Base-by-base conservation (phyloP, 1,284 basidiomycete species). In the Heterobasidion parviporum region DNA sequence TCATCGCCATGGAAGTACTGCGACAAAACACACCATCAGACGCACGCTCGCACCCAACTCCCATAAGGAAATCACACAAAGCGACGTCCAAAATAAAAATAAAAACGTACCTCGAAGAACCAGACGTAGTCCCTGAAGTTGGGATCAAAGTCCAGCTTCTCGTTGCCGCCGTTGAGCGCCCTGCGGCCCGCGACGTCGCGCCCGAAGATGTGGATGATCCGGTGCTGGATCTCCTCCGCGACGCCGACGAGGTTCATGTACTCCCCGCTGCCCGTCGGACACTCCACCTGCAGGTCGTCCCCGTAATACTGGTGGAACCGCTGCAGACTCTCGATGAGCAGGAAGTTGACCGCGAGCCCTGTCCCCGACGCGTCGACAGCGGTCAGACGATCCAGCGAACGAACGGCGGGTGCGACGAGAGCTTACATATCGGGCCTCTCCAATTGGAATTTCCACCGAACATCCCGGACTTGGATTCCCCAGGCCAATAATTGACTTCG, bases 361-460 rank as follows among this genome's bases (percentile, higher is more conserved):
- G 59, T 44, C 16, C 20, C 15, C 45, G 14, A 35, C 8, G 48
- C 33, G 15, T 45, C 36, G 33, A 38, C 43, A 16, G 50, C 26
- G 54, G 33, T 43, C 47, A 32, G 46, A 9, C 4, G 26, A 26
- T 26, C 26, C 26, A 26, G 4, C 26, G 18, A 15, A 20, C 34
- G 20, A 35, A 26, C 12, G 1, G n/a, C 32, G 48, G 45, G 12
- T 33, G 46, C 26, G 55, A 54, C 48, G 48, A 48, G 16, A 61
- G 12, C 79, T 73, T 64, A 87, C 89, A 90, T 57, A 90, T 89
- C 6, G 87, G 87, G 14, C 87, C 88, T 68, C 95, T 81, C 95
- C 95, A 97, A 70, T 99, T 98, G 18, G 92, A 94, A 71, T 98
- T 98, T 35, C 95, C 95, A 55, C 97, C 96, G 70, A 98, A 98